Conservation (phyloP, 768 basidiomycete genomes). For the Paxillus involutus region DNA sequence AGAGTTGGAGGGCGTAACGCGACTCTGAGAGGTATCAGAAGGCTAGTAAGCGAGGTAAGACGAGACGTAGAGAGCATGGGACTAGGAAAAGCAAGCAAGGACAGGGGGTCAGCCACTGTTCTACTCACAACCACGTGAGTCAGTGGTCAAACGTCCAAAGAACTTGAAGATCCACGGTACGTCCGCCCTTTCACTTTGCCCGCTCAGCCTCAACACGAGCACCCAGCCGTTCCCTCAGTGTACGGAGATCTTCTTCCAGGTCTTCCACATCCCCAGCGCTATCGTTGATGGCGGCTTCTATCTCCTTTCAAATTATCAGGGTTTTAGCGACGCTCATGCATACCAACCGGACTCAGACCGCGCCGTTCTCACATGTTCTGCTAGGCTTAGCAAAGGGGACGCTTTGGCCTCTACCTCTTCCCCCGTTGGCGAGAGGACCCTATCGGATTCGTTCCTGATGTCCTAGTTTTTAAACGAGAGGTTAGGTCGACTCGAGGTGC, state of each 20-base stretch:
- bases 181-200: neutral
- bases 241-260: neutral
- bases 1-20: too few relatives aligned
- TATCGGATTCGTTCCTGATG: neutral
- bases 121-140: too few relatives aligned
- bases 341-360: neutral
- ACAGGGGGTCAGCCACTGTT: too few relatives aligned
- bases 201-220: too few relatives aligned
- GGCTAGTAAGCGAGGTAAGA: too few relatives aligned
- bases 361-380: conserved; percentile 8
- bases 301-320: conserved; percentile 3
- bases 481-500: neutral
- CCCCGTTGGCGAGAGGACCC: neutral
- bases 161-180: too few relatives aligned
- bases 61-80: too few relatives aligned
- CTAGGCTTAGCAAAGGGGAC: conserved; percentile 3
- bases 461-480: neutral
- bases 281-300: conserved; percentile 5
- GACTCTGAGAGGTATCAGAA: too few relatives aligned
- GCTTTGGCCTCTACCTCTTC: neutral
- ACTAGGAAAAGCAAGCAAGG: too few relatives aligned
- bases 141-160: neutral
- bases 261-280: neutral
- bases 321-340: neutral
- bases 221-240: neutral